Evolutionary conservation across 495 filamentous ascomycete genomes (phyloP).

Genomic region (Terfezia claveryi): DNA sequence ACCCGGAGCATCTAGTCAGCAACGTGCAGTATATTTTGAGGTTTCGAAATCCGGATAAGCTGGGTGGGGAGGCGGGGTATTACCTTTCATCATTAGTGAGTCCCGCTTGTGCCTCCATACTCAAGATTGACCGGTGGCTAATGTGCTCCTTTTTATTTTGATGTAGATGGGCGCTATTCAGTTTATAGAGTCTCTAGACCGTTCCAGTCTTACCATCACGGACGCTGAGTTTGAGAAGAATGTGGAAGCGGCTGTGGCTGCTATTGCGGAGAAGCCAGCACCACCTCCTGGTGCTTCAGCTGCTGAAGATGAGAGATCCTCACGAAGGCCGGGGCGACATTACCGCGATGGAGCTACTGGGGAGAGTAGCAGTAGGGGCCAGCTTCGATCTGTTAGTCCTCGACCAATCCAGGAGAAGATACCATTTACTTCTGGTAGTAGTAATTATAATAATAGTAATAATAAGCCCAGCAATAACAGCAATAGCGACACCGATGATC

Average conservation of each 20-base stretch:
- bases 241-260: slow-evolving; percentile 89
- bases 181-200: slow-evolving; percentile 90
- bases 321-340: neutral
- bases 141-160: neutral
- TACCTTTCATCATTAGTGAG: slow-evolving; percentile 86
- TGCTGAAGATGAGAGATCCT: slow-evolving; percentile 14
- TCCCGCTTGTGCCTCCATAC: neutral
- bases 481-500: neutral
- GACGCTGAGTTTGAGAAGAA: slow-evolving; percentile 90
- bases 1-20: slow-evolving; percentile 83
- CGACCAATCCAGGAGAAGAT: neutral
- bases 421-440: neutral
- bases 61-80: slow-evolving; percentile 89
- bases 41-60: slow-evolving; percentile 92
- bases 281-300: slow-evolving; percentile 26
- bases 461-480: neutral
- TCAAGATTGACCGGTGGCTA: neutral
- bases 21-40: slow-evolving; percentile 96
- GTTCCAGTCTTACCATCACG: slow-evolving; percentile 76
- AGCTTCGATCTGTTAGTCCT: neutral
- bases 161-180: slow-evolving; percentile 75
- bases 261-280: slow-evolving; percentile 55
- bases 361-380: slow-evolving; percentile 19
- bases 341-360: slow-evolving; percentile 23
- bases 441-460: neutral